A percentile compares a stretch with the other conserved stretches of the same genome.
Evolutionary conservation across 306 rosid genomes (phyloP).

Genomic region (Geum urbanum): DNA sequence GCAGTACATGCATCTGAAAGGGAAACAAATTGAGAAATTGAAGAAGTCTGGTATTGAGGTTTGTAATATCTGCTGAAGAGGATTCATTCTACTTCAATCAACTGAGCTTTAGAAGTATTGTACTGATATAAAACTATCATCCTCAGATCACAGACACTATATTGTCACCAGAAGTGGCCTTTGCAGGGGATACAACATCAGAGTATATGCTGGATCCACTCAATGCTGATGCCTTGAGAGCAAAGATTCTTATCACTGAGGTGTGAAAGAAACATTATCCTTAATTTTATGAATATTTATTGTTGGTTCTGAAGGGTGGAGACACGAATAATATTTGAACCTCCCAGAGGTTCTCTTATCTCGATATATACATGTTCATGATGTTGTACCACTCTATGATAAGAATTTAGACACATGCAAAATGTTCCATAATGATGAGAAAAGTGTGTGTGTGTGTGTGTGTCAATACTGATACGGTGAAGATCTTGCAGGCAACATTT

Average conservation of each 20-base stretch:
- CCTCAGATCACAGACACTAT: constrained; percentile 78
- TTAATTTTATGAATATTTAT: background rate
- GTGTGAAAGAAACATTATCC: constrained; percentile 27
- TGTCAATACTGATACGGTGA: constrained; percentile 23
- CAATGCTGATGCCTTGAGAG: constrained; percentile 95
- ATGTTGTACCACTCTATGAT: background rate
- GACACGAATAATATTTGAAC: background rate
- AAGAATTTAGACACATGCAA: background rate
- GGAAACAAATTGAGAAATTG: constrained; percentile 89
- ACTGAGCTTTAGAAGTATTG: background rate
- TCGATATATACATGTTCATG: background rate
- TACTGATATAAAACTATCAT: constrained; percentile 24
- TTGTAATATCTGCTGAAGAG: constrained; percentile 30
- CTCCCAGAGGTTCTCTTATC: background rate
- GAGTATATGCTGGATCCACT: constrained; percentile 89
- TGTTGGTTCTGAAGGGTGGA: background rate
- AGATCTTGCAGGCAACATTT: constrained; percentile 70
- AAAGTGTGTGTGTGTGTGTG: too few species aligned
- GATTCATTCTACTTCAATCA: constrained; percentile 18
- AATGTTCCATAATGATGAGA: background rate
- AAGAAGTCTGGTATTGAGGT: constrained; percentile 93
- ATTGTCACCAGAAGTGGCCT: constrained; percentile 94
- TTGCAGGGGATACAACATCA: constrained; percentile 85
- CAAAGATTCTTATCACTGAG: constrained; percentile 97
- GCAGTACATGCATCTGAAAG: constrained; percentile 78